Evolutionary conservation across 441 rosid species (phyloP), one percentile per base, ranked within the genome.

Genomic region (Adansonia gregorii): DNA sequence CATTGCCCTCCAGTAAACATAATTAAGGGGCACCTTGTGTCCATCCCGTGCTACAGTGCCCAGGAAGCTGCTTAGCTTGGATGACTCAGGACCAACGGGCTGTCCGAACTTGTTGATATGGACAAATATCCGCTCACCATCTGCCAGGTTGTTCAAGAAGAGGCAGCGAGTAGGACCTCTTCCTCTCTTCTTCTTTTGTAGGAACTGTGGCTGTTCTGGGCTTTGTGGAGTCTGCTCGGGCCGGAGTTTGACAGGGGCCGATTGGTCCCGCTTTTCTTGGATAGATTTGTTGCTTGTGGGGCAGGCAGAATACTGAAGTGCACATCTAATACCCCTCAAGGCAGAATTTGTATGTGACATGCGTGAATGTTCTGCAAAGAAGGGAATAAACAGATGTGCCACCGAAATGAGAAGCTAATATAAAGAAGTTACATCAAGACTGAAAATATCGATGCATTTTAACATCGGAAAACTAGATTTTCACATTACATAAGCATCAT

Each of bases 31-130:
- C 6, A 85, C 85, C 82, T 77, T 64, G 70, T 76, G 67, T 73
- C 88, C 85, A 82, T 86, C 76, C 61, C 88, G 81, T 54, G 86
- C 88, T 46, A 86, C 14, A 8, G 76, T 79, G 39, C 88, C 88
- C 72, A 82, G 52, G 73, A 82, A 86, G 60, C 85, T 72, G 69
- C 80, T 74, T 48, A 86, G 70, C 77, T 83, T 86, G 51, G 74
- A 56, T 69, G 86, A 72, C 70, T 83, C 82, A 17, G 79, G 67
- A 39, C 88, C 88, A 76, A 83, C 64, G 67, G 88, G 85, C 71
- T 86, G 88, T 35, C 88, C 86, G 67, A 79, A 20, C 31, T 39
- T 51, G 63, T 86, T 86, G 82, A 82, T 10, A 41, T 82, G 81
- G 69, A 86, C 81, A 65, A 54, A 41, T 41, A 86, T 76, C 43